Percentiles rank a stretch among this genome's conserved stretches.
These are phyloP conservation scores for Leishmania aethiopica DNA, from an alignment of 208 protist genomes.

Conservation along the genomic window DNA sequence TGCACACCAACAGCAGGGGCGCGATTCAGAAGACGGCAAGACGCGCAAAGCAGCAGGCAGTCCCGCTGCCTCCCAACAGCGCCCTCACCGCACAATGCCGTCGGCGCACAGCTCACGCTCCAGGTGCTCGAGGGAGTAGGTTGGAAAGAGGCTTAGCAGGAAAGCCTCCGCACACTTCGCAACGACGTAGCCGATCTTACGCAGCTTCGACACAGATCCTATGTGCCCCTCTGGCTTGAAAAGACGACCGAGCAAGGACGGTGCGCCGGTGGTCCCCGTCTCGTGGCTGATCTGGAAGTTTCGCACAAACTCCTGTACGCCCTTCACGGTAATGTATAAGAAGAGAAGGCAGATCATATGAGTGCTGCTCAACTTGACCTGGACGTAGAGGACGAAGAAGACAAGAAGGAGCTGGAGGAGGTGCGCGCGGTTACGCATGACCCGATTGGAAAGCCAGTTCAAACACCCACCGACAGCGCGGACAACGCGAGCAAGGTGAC, in stretches of 20 bases:
- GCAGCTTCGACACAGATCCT: constrained; percentile 22
- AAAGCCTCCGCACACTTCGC: constrained; percentile 69
- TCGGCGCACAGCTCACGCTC: constrained; percentile 68
- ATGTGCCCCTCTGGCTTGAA: constrained; percentile 17
- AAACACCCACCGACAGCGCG: not conserved
- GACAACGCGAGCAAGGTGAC: not conserved
- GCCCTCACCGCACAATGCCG: constrained; percentile 44
- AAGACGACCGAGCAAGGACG: constrained; percentile 24
- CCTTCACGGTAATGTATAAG: constrained; percentile 2
- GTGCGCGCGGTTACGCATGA: not conserved
- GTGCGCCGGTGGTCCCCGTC: constrained; percentile 9
- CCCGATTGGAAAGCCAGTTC: not conserved
- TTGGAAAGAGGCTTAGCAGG: constrained; percentile 66
- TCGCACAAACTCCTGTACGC: constrained; percentile 1
- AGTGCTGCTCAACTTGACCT: not conserved
- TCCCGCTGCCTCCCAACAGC: not conserved
- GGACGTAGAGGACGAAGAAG: constrained; percentile 14
- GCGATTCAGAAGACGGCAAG: not conserved
- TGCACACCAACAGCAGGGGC: not conserved
- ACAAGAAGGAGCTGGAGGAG: constrained; percentile 9
- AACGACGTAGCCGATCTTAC: constrained; percentile 51
- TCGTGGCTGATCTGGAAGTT: constrained; percentile 20
- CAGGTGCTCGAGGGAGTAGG: constrained; percentile 62
- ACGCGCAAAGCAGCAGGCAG: not conserved
- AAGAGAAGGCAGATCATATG: not conserved